phyloP scores from a whole-genome alignment of 2,329 filamentous ascomycete species.

The Cadophora sp. region DNA sequence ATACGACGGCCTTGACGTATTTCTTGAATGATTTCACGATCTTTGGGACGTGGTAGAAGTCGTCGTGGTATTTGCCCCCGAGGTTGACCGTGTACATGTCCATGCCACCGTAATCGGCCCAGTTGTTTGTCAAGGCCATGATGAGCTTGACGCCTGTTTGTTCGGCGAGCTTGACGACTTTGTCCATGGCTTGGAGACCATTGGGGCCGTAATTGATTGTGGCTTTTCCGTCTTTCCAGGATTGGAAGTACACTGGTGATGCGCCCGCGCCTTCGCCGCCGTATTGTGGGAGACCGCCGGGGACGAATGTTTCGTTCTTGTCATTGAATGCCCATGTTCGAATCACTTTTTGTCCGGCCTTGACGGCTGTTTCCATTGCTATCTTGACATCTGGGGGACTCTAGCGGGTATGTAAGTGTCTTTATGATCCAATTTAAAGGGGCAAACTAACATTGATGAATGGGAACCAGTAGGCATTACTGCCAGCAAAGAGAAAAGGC shows the following conservation, averaged over 20 bases:
- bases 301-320: conserved; percentile 54
- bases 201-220: conserved; percentile 45
- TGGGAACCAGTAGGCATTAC: conserved; percentile 22
- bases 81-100: conserved; percentile 64
- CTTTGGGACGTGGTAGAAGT: conserved; percentile 56
- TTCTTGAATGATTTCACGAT: conserved; percentile 48
- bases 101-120: conserved; percentile 67
- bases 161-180: conserved; percentile 56
- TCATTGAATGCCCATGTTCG: conserved; percentile 66
- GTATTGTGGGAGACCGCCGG: conserved; percentile 48
- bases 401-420: conserved; percentile 7
- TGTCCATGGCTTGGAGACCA: conserved; percentile 53
- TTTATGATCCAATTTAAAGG: background rate
- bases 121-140: conserved; percentile 62
- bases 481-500: conserved; percentile 19
- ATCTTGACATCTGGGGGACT: conserved; percentile 18
- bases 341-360: conserved; percentile 56
- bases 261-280: conserved; percentile 19
- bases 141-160: conserved; percentile 59
- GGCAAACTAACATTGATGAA: conserved; percentile 22
- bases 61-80: conserved; percentile 45
- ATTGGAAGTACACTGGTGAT: conserved; percentile 43
- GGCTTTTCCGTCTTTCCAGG: conserved; percentile 22
- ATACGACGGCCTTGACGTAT: conserved; percentile 57
- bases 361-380: conserved; percentile 5